These are phyloP conservation scores for Microthlaspi erraticum DNA, from an alignment of 345 rosid genomes.

Conservation along the genomic window DNA sequence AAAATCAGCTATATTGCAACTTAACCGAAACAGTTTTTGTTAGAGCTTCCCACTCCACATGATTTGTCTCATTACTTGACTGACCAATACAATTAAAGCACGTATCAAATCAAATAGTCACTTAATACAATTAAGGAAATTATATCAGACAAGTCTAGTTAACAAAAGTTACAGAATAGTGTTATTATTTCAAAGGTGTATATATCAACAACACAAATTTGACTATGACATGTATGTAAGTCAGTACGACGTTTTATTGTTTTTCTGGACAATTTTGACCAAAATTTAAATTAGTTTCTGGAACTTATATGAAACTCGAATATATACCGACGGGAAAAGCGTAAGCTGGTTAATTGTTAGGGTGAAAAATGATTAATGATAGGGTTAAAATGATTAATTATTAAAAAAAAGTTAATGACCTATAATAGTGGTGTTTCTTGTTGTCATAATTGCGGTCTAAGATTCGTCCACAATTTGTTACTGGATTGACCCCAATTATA, in stretches of 20 bases:
- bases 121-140: neutral
- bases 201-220: no score
- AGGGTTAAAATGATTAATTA: neutral
- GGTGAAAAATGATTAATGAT: slow-evolving; percentile 10
- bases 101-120: neutral
- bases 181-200: neutral
- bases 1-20: slow-evolving; percentile 15
- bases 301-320: no score
- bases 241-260: no score
- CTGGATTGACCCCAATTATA: slow-evolving; percentile 33
- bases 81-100: slow-evolving; percentile 1
- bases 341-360: neutral
- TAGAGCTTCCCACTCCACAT: slow-evolving; percentile 30
- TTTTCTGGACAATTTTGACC: no score
- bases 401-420: slow-evolving; percentile 32
- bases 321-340: neutral
- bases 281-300: no score
- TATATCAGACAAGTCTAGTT: neutral
- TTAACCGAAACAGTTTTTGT: slow-evolving; percentile 20
- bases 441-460: slow-evolving; percentile 58
- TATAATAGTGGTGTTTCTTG: slow-evolving; percentile 29
- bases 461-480: slow-evolving; percentile 51
- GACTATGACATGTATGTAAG: no score
- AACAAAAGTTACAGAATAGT: neutral
- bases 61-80: slow-evolving; percentile 22